These are phyloP conservation scores for Raffaelea albimanens DNA, from an alignment of 2,329 filamentous ascomycete genomes.

Conservation along the genomic window DNA sequence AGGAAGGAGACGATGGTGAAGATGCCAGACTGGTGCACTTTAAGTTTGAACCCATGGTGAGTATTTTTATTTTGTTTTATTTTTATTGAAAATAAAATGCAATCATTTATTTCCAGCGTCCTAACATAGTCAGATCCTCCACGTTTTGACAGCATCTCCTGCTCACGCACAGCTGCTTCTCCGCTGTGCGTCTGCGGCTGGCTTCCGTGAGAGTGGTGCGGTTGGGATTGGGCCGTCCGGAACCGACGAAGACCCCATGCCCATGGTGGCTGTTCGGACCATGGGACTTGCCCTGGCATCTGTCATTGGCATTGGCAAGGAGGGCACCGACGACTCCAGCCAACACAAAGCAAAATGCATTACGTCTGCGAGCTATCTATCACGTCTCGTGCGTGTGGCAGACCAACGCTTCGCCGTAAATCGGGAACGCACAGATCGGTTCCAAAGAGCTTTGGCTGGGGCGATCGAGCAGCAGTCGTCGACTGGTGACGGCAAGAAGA, in stretches of 20 bases:
- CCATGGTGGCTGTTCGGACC: conserved; percentile 78
- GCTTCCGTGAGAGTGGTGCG: conserved; percentile 85
- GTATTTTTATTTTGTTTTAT: conserved; percentile 17
- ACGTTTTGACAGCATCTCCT: conserved; percentile 70
- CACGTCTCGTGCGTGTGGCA: conserved; percentile 55
- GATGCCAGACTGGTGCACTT: conserved; percentile 55
- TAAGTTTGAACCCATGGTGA: conserved; percentile 92
- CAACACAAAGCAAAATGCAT: conserved; percentile 32
- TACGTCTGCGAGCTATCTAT: conserved; percentile 60
- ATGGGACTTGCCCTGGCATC: conserved; percentile 76
- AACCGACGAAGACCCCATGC: conserved; percentile 28
- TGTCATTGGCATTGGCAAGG: conserved; percentile 54
- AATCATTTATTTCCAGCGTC: not conserved
- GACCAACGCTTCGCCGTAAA: conserved; percentile 70
- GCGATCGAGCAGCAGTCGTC: conserved; percentile 21
- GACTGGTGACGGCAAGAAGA: not conserved
- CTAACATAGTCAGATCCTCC: conserved; percentile 58
- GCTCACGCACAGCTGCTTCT: conserved; percentile 67
- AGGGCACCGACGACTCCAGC: conserved; percentile 4
- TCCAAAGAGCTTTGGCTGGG: conserved; percentile 40
- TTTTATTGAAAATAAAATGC: not conserved
- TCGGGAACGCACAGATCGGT: conserved; percentile 54
- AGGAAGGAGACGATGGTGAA: conserved; percentile 12
- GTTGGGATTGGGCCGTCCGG: conserved; percentile 45
- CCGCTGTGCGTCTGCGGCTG: conserved; percentile 65